phyloP scores from a whole-genome alignment of 2,329 filamentous ascomycete species.

The Pezicula carpinea region DNA sequence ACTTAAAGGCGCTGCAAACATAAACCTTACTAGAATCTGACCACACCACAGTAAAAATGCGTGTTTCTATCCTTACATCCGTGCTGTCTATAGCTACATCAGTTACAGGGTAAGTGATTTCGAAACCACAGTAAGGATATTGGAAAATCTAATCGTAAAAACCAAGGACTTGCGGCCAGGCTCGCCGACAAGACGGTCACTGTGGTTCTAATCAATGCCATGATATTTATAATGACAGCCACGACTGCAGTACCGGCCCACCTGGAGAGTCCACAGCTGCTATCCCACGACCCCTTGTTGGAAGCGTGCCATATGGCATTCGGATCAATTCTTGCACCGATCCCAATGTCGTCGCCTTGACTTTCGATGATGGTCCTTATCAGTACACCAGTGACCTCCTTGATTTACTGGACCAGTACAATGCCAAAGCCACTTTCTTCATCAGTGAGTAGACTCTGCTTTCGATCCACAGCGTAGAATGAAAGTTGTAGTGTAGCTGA shows the following conservation, averaged over 20 bases:
- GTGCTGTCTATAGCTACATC: no score
- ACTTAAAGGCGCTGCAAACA: no score
- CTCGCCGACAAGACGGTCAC: constrained; percentile 33
- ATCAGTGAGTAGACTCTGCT: constrained; percentile 10
- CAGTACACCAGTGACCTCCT: constrained; percentile 55
- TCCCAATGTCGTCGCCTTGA: constrained; percentile 56
- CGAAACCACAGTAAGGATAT: no score
- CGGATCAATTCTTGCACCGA: constrained; percentile 50
- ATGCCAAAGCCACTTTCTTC: constrained; percentile 57
- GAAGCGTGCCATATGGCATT: constrained; percentile 47
- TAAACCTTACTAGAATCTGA: no score
- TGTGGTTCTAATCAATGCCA: constrained; percentile 56
- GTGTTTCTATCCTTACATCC: no score
- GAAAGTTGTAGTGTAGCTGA: not conserved
- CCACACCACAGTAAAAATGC: no score
- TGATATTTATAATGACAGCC: constrained; percentile 51
- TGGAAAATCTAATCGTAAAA: not conserved
- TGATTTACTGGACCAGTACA: constrained; percentile 49
- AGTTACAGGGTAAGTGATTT: no score
- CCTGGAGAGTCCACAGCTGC: constrained; percentile 47
- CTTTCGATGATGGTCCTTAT: constrained; percentile 62
- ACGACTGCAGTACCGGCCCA: constrained; percentile 51
- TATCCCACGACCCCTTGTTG: constrained; percentile 43
- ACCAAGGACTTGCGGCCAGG: constrained; percentile 1
- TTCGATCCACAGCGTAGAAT: no score